Evolutionary conservation across 805 yeast species (phyloP).

Genomic region (Yarrowia deformans): DNA sequence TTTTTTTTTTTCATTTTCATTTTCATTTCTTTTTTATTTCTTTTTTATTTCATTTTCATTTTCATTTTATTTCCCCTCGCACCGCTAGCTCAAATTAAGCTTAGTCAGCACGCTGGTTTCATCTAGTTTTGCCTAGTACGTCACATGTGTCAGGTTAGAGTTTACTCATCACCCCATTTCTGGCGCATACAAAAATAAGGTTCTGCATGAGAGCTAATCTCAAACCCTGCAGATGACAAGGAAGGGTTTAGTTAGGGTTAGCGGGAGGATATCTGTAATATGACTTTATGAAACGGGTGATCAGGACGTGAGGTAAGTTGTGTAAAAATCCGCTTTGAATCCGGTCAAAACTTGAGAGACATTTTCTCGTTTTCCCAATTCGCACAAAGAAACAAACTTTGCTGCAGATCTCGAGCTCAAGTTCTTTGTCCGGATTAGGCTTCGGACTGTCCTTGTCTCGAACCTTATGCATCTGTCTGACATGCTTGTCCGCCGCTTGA

Average conservation of each 20-base stretch:
- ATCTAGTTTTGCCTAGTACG: constrained; percentile 30
- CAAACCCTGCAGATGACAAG: constrained; percentile 16
- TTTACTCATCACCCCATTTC: constrained; percentile 35
- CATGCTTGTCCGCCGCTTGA: constrained; percentile 36
- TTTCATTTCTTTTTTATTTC: no score
- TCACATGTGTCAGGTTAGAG: constrained; percentile 23
- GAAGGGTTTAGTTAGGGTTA: background rate
- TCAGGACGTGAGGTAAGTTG: no score
- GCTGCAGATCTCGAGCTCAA: constrained; percentile 5
- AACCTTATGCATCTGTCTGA: constrained; percentile 3
- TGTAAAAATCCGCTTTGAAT: no score
- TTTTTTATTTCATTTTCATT: no score
- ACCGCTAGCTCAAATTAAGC: background rate
- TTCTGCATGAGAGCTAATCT: constrained; percentile 11
- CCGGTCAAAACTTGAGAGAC: no score
- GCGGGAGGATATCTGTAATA: no score
- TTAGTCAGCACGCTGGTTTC: constrained; percentile 8
- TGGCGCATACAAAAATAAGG: background rate
- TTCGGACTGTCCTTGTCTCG: background rate
- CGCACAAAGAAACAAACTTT: no score
- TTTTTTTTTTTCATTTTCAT: no score
- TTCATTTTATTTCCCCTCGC: no score
- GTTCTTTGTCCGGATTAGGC: constrained; percentile 15
- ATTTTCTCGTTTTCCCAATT: no score
- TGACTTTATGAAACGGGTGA: no score